A percentile compares a stretch with the other conserved stretches of the same genome.
Evolutionary conservation across 208 protist species (phyloP).

Genomic region (Porcisia hertigi): DNA sequence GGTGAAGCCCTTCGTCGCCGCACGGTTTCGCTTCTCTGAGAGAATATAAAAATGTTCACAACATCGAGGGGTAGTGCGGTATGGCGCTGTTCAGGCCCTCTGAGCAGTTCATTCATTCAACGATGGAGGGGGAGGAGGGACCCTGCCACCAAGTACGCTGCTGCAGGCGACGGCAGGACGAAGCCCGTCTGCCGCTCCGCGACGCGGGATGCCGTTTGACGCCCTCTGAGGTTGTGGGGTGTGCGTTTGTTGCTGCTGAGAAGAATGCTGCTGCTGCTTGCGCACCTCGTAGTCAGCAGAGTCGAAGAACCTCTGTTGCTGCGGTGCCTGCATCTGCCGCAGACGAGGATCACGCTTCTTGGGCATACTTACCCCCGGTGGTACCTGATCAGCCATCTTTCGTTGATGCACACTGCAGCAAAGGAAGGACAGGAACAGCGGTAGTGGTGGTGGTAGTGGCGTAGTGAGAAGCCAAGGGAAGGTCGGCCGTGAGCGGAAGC

Average conservation of each 20-base stretch:
- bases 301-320: constrained; percentile 84
- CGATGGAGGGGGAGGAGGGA: constrained; percentile 6
- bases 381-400: constrained; percentile 34
- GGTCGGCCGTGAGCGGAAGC: no score
- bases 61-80: not conserved
- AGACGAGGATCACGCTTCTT: constrained; percentile 88
- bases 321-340: constrained; percentile 69
- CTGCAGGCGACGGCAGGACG: not conserved
- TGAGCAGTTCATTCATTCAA: not conserved
- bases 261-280: constrained; percentile 47
- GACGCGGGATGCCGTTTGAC: not conserved
- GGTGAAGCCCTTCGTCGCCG: not conserved
- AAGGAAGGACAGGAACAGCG: no score
- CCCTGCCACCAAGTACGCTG: not conserved
- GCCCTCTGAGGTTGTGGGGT: not conserved
- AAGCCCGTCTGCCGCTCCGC: not conserved
- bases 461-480: no score
- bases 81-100: not conserved
- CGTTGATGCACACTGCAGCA: not conserved
- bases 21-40: not conserved
- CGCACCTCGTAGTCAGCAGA: constrained; percentile 89
- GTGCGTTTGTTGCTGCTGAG: constrained; percentile 1
- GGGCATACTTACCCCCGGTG: constrained; percentile 84
- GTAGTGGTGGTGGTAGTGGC: no score
- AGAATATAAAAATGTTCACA: no score